Evolutionary conservation across 305 asterid species (phyloP), one percentile per base, ranked within the genome.

Genomic region (Withania somnifera): DNA sequence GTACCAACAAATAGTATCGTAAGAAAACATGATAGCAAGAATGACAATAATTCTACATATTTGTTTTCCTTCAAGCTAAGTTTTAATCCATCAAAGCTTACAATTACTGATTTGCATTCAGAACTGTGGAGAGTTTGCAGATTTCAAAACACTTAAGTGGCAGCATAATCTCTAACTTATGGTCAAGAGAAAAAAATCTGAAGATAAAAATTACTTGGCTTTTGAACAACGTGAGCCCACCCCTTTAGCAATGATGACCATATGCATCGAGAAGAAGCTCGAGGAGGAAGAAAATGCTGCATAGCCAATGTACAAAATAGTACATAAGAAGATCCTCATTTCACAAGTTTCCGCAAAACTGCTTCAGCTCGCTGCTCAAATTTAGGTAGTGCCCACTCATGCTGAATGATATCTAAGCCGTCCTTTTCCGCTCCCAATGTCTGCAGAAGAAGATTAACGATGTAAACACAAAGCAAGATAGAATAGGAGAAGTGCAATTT

Each of bases 361-460:
- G 97, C 90, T 90, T 87, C 93, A 28, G 98, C 98, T 82, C 98
- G 92, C 87, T 90, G 97, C 93, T 95, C 98, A 80, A 93, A 90
- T 82, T 89, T 95, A 36, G 98, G 98, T 67, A 95, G 87, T 75
- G 90, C 97, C 98, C 98, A 95, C 0, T 95, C 98, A 40, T 95
- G 98, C 82, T 95, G 98, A 84, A 93, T 83, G 54, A 95, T 92
- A 85, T 93, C 97, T 42, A 95, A 79, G 80, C 87, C 89, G 82
- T 95, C 98, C 86, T 95, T 95, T 86, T 95, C 98, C 0, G 98
- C 97, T 14, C 98, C 90, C 92, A 95, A 86, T 86, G 94, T 95
- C 98, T 95, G 93, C 69, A 42, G 42, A 26, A 47, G 79, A 47
- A 26, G 47, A 47, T 47, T 26, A 24, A 14, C 40, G 1, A 15